Conservation (phyloP, 306 rosid genomes). For the Echinosophora koreensis region DNA sequence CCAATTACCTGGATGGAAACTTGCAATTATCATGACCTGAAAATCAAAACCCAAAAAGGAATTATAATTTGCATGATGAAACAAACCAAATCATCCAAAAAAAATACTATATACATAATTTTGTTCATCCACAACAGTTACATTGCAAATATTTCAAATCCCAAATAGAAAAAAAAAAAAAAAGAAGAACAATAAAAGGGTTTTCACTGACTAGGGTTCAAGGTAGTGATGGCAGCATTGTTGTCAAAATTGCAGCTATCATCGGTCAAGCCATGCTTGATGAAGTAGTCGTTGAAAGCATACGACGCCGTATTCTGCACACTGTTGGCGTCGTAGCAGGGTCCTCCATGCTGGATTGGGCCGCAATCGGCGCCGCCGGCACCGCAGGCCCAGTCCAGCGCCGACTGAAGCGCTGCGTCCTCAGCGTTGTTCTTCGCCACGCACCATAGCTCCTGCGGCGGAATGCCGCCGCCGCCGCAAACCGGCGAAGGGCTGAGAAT, state of each 20-base stretch:
- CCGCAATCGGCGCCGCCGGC: conserved; percentile 80
- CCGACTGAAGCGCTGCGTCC: conserved; percentile 72
- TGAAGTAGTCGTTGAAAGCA: conserved; percentile 83
- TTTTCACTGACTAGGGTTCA: conserved; percentile 75
- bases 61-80: background rate
- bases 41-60: conserved; percentile 38
- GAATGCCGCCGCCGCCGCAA: conserved; percentile 45
- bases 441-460: conserved; percentile 82
- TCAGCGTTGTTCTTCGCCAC: conserved; percentile 96
- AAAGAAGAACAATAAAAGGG: background rate
- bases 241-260: conserved; percentile 78
- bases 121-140: background rate
- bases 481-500: conserved; percentile 37
- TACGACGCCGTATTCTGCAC: conserved; percentile 76
- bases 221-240: conserved; percentile 78
- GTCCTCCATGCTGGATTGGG: conserved; percentile 81
- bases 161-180: background rate
- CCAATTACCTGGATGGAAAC: conserved; percentile 80
- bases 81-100: background rate
- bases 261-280: conserved; percentile 74
- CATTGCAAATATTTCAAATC: conserved; percentile 19
- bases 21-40: conserved; percentile 86
- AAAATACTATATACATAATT: background rate
- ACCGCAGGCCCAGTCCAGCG: conserved; percentile 93
- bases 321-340: conserved; percentile 74